Percentiles rank a stretch among this genome's conserved stretches.
Evolutionary conservation across 352 stramenopile genomes (phyloP).

Genomic region (Globisporangium camurandrum): DNA sequence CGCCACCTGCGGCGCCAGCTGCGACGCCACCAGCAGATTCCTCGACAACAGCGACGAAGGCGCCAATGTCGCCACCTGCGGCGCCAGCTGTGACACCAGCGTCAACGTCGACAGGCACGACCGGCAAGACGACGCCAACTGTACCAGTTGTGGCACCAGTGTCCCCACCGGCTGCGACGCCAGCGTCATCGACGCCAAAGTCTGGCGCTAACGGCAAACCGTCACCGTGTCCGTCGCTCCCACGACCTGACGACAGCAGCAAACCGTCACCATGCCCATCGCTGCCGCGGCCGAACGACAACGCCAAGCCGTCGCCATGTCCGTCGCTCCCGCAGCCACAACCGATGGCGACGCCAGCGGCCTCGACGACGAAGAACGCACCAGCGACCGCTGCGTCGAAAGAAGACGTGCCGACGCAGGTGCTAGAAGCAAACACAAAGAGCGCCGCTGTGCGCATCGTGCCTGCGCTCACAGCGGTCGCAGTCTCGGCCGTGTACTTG

Average conservation of each 20-base stretch:
- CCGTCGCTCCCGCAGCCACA: constrained; percentile 22
- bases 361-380: constrained; percentile 10
- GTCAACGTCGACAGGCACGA: constrained; percentile 1
- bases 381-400: constrained; percentile 6
- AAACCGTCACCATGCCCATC: constrained; percentile 14
- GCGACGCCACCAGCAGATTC: no score
- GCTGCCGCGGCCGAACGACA: no score
- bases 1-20: background rate
- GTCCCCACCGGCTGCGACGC: constrained; percentile 2
- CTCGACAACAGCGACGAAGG: background rate
- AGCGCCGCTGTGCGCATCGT: constrained; percentile 20
- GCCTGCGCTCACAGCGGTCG: constrained; percentile 22
- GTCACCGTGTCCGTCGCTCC: constrained; percentile 19
- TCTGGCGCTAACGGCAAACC: background rate
- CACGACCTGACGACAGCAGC: constrained; percentile 9
- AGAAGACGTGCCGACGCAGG: constrained; percentile 10
- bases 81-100: constrained; percentile 6
- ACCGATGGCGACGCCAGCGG: constrained; percentile 11
- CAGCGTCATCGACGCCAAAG: constrained; percentile 2
- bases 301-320: constrained; percentile 18
- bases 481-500: constrained; percentile 31
- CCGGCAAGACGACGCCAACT: background rate
- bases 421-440: constrained; percentile 30
- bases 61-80: background rate
- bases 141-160: constrained; percentile 2